Percentiles rank a stretch among this genome's conserved stretches.
Evolutionary conservation across 2,329 filamentous ascomycete species (phyloP).

Genomic region (Arthrobotrys entomopaga): DNA sequence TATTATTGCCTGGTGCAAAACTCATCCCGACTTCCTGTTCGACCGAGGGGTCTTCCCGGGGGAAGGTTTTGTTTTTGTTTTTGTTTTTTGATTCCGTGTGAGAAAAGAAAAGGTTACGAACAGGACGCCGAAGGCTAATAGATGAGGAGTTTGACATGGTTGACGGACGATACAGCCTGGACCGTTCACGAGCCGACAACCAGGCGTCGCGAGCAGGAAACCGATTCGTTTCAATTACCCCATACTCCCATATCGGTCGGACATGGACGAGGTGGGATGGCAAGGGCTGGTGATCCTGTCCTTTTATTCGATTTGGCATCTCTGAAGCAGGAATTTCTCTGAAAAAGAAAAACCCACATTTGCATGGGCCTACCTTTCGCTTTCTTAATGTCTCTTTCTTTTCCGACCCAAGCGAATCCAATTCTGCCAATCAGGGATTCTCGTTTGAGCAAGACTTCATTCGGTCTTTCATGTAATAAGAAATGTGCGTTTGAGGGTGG

Average conservation of each 20-base stretch:
- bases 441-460: slow-evolving; percentile 19
- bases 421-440: slow-evolving; percentile 48
- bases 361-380: slow-evolving; percentile 48
- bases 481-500: slow-evolving; percentile 11
- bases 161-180: slow-evolving; percentile 43
- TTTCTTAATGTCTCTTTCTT: slow-evolving; percentile 35
- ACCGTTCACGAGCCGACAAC: slow-evolving; percentile 48
- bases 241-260: slow-evolving; percentile 37
- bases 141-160: slow-evolving; percentile 44
- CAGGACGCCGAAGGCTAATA: slow-evolving; percentile 33
- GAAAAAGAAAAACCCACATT: slow-evolving; percentile 42
- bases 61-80: slow-evolving; percentile 11
- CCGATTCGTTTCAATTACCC: slow-evolving; percentile 52
- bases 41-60: slow-evolving; percentile 20
- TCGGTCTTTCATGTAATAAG: neutral
- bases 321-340: slow-evolving; percentile 25
- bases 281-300: slow-evolving; percentile 52
- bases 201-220: slow-evolving; percentile 51
- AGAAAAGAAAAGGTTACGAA: slow-evolving; percentile 12
- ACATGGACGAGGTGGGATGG: slow-evolving; percentile 44
- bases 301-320: slow-evolving; percentile 46
- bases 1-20: slow-evolving; percentile 4
- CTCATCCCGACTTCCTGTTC: neutral
- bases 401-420: slow-evolving; percentile 52
- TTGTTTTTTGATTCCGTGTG: too few relatives aligned